phyloP scores from a whole-genome alignment of 2,329 filamentous ascomycete genomes.

The Aspergillus uvarum region DNA sequence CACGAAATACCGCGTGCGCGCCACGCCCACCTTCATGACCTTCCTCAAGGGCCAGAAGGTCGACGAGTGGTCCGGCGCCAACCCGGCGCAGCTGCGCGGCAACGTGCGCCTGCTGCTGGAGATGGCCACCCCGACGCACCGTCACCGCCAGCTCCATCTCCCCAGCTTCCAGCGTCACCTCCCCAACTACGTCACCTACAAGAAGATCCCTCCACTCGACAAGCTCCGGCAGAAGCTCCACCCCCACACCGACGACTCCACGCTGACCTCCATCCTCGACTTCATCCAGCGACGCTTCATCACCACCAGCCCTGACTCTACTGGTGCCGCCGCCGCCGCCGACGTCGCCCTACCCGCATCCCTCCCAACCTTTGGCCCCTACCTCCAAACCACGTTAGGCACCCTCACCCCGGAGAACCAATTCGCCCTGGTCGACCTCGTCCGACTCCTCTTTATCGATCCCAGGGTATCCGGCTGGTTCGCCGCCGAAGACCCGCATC shows the following conservation, averaged over 20 bases:
- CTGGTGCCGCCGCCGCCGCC: slow-evolving; percentile 42
- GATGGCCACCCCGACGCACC: slow-evolving; percentile 73
- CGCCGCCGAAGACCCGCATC: slow-evolving; percentile 66
- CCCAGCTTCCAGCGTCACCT: slow-evolving; percentile 67
- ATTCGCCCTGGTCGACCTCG: slow-evolving; percentile 82
- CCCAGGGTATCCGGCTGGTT: slow-evolving; percentile 77
- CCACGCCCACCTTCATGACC: slow-evolving; percentile 86
- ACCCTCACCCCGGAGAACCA: slow-evolving; percentile 63
- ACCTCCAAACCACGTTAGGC: slow-evolving; percentile 57
- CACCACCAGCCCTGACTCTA: slow-evolving; percentile 46
- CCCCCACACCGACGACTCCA: slow-evolving; percentile 53
- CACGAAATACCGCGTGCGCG: slow-evolving; percentile 65
- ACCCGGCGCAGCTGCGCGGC: slow-evolving; percentile 64
- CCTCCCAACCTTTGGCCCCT: slow-evolving; percentile 62
- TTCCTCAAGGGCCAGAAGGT: slow-evolving; percentile 74
- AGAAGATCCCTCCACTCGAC: slow-evolving; percentile 75
- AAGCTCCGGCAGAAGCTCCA: slow-evolving; percentile 82
- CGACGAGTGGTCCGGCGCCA: slow-evolving; percentile 78
- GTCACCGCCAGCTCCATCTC: slow-evolving; percentile 69
- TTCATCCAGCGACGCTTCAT: slow-evolving; percentile 62
- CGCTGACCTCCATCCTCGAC: slow-evolving; percentile 63
- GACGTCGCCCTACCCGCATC: slow-evolving; percentile 71
- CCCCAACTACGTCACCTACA: slow-evolving; percentile 69
- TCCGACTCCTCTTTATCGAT: slow-evolving; percentile 75
- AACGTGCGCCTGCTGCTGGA: slow-evolving; percentile 74